Evolutionary conservation across 257 asterid genomes (phyloP).

Genomic region (Plantago major): DNA sequence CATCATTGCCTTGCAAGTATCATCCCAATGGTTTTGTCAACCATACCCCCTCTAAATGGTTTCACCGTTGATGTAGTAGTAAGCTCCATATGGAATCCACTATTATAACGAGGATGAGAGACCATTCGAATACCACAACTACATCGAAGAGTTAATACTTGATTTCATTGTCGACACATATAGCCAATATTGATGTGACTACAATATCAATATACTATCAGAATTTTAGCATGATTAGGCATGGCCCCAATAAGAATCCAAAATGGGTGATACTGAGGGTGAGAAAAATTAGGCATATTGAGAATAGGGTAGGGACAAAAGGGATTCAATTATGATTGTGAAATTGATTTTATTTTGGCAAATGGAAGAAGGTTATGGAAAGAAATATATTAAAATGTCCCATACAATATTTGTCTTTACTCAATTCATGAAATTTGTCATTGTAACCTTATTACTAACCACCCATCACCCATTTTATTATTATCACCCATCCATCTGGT

Average conservation of each 20-base stretch:
- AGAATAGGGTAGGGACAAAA: slow-evolving; percentile 23
- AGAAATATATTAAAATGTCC: slow-evolving; percentile 16
- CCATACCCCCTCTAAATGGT: no score
- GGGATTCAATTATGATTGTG: slow-evolving; percentile 4
- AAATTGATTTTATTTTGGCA: background rate
- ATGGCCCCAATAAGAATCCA: slow-evolving; percentile 21
- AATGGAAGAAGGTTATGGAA: background rate
- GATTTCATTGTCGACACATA: no score
- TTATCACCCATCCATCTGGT: background rate
- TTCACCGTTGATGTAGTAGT: no score
- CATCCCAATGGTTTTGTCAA: no score
- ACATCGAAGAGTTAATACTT: no score
- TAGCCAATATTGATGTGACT: no score
- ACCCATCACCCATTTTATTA: background rate
- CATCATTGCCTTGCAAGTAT: no score
- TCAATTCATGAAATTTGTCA: background rate
- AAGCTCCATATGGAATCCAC: no score
- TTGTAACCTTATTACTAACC: background rate
- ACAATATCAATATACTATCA: no score
- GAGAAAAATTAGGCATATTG: slow-evolving; percentile 12
- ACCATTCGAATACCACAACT: no score
- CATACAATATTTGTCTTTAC: slow-evolving; percentile 7
- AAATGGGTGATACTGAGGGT: slow-evolving; percentile 22
- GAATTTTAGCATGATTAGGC: background rate
- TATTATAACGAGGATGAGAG: no score